These are phyloP conservation scores for Aureobasidium namibiae DNA, from an alignment of 2,329 filamentous ascomycete species.

Conservation along the genomic window DNA sequence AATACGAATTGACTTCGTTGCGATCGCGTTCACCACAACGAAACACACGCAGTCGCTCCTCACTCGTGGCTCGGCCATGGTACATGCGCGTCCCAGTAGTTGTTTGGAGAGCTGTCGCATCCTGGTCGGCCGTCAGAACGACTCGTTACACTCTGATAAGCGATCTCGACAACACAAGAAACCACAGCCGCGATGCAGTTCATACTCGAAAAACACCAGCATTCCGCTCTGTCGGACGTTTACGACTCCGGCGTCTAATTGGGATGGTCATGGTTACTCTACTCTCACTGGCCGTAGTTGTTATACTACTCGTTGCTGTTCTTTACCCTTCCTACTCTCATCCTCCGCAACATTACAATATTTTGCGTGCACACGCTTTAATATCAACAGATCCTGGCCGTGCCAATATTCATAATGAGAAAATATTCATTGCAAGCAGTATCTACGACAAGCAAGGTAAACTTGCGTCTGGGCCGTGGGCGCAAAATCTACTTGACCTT, in stretches of 20 bases:
- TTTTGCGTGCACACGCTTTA: constrained; percentile 29
- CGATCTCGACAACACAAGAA: background rate
- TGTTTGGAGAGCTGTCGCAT: background rate
- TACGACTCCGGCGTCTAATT: background rate
- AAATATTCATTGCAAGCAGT: constrained; percentile 65
- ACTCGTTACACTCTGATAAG: background rate
- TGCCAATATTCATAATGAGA: constrained; percentile 51
- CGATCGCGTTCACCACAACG: background rate
- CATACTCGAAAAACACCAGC: background rate
- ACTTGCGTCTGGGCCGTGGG: constrained; percentile 58
- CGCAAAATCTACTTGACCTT: constrained; percentile 49
- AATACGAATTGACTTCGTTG: background rate
- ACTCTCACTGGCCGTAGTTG: background rate
- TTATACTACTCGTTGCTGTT: constrained; percentile 36
- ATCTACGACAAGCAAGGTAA: constrained; percentile 57
- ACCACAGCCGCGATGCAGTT: background rate
- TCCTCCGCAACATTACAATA: constrained; percentile 44
- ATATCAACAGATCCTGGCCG: constrained; percentile 26
- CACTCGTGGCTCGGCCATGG: background rate
- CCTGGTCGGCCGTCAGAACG: background rate
- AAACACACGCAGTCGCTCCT: background rate
- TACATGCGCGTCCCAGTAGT: background rate
- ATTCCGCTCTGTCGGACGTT: background rate
- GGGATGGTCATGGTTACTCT: background rate
- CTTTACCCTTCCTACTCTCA: constrained; percentile 51